Conservation (phyloP, 805 yeast genomes). For the Starmera caribaea region DNA sequence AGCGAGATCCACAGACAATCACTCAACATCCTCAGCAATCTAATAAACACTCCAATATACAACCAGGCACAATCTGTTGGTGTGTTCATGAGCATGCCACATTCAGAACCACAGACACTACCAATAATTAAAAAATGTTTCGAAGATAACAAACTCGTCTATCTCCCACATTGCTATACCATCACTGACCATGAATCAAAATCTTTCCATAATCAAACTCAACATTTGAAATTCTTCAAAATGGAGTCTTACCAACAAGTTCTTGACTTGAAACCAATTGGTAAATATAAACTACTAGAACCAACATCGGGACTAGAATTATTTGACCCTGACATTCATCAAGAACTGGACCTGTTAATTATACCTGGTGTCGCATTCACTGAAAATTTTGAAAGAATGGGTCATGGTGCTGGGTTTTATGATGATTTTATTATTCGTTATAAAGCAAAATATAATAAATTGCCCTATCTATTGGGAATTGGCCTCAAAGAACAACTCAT, state of each 20-base stretch:
- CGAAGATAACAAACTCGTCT: slow-evolving; percentile 36
- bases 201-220: slow-evolving; percentile 14
- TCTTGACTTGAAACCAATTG: slow-evolving; percentile 45
- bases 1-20: background rate
- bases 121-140: slow-evolving; percentile 43
- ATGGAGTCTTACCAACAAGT: slow-evolving; percentile 36
- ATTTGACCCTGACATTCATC: slow-evolving; percentile 18
- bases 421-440: slow-evolving; percentile 63
- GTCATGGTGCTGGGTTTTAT: slow-evolving; percentile 92
- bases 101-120: slow-evolving; percentile 52
- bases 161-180: slow-evolving; percentile 38
- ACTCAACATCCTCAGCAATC: background rate
- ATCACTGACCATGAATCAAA: slow-evolving; percentile 3
- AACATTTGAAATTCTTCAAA: slow-evolving; percentile 48
- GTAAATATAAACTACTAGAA: slow-evolving; percentile 58
- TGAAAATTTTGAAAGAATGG: slow-evolving; percentile 39
- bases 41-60: background rate
- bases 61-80: slow-evolving; percentile 39
- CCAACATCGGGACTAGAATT: slow-evolving; percentile 34
- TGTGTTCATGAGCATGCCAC: slow-evolving; percentile 64
- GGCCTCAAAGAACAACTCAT: slow-evolving; percentile 60
- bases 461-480: slow-evolving; percentile 47
- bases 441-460: slow-evolving; percentile 8
- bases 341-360: slow-evolving; percentile 59
- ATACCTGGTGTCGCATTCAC: slow-evolving; percentile 86